Evolutionary conservation across 2,329 filamentous ascomycete species (phyloP).

Genomic region (Ascomycota sp.): DNA sequence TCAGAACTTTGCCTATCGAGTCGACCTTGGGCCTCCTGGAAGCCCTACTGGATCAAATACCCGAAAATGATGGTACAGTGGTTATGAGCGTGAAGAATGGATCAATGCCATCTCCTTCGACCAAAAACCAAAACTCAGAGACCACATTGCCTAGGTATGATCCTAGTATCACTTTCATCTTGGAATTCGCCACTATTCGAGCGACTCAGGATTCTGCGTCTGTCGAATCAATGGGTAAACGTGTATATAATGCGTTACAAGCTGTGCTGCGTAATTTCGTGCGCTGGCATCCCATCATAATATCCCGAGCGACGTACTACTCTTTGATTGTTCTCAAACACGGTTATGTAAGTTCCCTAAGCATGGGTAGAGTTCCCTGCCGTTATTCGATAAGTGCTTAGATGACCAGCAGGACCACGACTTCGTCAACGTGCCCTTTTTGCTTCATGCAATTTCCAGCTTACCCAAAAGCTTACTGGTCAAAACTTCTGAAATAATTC

Average conservation of each 20-base stretch:
- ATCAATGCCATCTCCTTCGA: conserved; percentile 38
- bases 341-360: conserved; percentile 49
- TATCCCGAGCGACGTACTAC: conserved; percentile 74
- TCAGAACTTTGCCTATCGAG: conserved; percentile 17
- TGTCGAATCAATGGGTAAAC: conserved; percentile 52
- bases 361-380: too few relatives aligned
- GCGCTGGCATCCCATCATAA: conserved; percentile 61
- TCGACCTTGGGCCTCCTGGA: conserved; percentile 27
- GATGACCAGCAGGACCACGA: conserved; percentile 47
- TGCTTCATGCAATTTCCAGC: conserved; percentile 78
- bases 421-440: conserved; percentile 76
- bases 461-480: conserved; percentile 61
- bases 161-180: conserved; percentile 68
- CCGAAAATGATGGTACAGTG: conserved; percentile 56
- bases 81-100: conserved; percentile 88
- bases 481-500: conserved; percentile 52
- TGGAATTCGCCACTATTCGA: conserved; percentile 74
- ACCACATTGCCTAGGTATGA: conserved; percentile 47
- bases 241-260: conserved; percentile 63
- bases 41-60: conserved; percentile 62
- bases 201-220: conserved; percentile 58
- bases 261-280: conserved; percentile 60
- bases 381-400: conserved; percentile 4
- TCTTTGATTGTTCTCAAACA: conserved; percentile 61
- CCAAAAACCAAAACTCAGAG: conserved; percentile 24